Evolutionary conservation across 2,329 filamentous ascomycete species (phyloP).

Genomic region (Simplicillium aogashimaense): DNA sequence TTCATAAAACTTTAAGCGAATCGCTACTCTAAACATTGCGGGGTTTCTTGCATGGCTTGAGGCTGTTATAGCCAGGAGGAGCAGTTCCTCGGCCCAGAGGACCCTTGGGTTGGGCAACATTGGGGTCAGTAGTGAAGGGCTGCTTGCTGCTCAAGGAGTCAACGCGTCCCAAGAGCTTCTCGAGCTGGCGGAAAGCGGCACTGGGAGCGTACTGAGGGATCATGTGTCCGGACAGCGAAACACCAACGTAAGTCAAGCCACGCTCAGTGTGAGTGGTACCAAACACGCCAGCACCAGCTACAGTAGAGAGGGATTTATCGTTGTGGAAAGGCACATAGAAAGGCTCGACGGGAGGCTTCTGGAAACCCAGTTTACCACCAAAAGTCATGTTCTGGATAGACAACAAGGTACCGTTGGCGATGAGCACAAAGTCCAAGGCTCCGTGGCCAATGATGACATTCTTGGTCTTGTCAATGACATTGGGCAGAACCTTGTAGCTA

Average conservation of each 20-base stretch:
- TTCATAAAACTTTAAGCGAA: too few species aligned
- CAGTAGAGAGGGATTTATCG: slow-evolving; percentile 14
- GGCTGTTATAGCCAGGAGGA: too few species aligned
- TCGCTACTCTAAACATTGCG: too few species aligned
- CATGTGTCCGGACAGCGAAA: slow-evolving; percentile 54
- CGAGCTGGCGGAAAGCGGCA: slow-evolving; percentile 16
- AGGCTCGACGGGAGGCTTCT: slow-evolving; percentile 26
- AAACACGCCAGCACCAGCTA: slow-evolving; percentile 55
- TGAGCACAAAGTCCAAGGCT: slow-evolving; percentile 50
- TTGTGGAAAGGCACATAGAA: slow-evolving; percentile 8
- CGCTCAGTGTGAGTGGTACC: slow-evolving; percentile 65
- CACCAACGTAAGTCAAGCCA: slow-evolving; percentile 60
- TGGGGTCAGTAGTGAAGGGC: background rate
- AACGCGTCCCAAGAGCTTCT: slow-evolving; percentile 15
- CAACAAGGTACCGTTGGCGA: slow-evolving; percentile 60
- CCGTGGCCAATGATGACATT: slow-evolving; percentile 20
- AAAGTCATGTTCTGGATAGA: slow-evolving; percentile 74
- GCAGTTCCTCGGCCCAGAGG: slow-evolving; percentile 8
- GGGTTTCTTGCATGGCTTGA: too few species aligned
- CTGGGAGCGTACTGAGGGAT: slow-evolving; percentile 17
- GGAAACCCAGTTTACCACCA: slow-evolving; percentile 62
- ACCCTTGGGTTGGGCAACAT: background rate
- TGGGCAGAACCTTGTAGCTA: slow-evolving; percentile 11
- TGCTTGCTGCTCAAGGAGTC: slow-evolving; percentile 9
- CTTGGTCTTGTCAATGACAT: slow-evolving; percentile 20